Conservation (phyloP, 2,329 filamentous ascomycete species). For the Fusarium proliferatum region DNA sequence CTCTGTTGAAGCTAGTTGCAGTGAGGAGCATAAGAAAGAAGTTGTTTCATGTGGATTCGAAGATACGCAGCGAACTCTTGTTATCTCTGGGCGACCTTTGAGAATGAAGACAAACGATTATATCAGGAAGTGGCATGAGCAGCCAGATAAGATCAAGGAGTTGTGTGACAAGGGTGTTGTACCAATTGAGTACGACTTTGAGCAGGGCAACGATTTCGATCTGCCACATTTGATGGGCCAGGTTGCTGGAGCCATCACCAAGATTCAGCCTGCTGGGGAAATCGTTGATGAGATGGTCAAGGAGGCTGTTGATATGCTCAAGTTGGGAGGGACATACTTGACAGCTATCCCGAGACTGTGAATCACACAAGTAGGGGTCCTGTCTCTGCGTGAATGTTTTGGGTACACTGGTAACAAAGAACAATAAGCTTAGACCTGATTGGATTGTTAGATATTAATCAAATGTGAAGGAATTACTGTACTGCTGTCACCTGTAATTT, state of each 20-base stretch:
- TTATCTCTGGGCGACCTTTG: conserved; percentile 83
- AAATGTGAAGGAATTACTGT: background rate
- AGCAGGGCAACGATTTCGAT: conserved; percentile 84
- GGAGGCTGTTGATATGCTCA: conserved; percentile 77
- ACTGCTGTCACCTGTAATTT: background rate
- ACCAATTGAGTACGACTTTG: conserved; percentile 84
- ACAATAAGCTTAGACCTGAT: background rate
- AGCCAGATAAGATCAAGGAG: conserved; percentile 78
- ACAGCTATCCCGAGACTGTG: conserved; percentile 52
- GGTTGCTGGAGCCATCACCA: conserved; percentile 81
- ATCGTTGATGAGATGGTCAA: conserved; percentile 94
- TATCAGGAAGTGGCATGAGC: conserved; percentile 81
- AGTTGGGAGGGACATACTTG: conserved; percentile 70
- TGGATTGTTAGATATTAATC: background rate
- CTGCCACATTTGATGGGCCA: conserved; percentile 94
- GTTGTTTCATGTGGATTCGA: conserved; percentile 83
- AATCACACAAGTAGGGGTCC: conserved; percentile 47
- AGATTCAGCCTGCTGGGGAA: conserved; percentile 81
- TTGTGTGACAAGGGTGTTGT: conserved; percentile 82
- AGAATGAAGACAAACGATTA: conserved; percentile 87
- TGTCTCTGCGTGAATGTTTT: background rate
- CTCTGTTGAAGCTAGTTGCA: conserved; percentile 81
- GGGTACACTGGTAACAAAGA: background rate
- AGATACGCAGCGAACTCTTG: conserved; percentile 84
- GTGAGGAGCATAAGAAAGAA: conserved; percentile 82